Conservation (phyloP, 108 stramenopile species). For the Cyclotella cryptica region DNA sequence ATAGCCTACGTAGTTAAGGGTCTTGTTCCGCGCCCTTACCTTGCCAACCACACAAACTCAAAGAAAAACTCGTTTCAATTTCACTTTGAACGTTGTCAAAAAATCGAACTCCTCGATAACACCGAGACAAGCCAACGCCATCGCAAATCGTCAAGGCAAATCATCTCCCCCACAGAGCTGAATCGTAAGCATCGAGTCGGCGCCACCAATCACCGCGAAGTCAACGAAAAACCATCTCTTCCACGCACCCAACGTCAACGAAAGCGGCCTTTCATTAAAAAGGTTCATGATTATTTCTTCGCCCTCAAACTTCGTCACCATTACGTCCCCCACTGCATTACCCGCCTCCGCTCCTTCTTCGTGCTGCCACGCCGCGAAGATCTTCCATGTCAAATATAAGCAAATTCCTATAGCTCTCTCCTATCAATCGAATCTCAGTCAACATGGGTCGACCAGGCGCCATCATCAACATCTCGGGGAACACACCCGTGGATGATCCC, state of each 20-base stretch:
- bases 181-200: too few relatives aligned
- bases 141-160: too few relatives aligned
- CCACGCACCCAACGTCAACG: background rate
- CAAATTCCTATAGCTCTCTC: too few relatives aligned
- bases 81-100: too few relatives aligned
- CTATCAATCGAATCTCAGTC: conserved; percentile 27
- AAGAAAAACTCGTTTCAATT: too few relatives aligned
- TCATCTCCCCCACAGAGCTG: too few relatives aligned
- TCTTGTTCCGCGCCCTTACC: too few relatives aligned
- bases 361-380: conserved; percentile 23
- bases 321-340: background rate
- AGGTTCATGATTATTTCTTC: conserved; percentile 17
- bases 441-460: conserved; percentile 82
- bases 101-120: too few relatives aligned
- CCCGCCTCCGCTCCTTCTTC: conserved; percentile 24
- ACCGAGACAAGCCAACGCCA: too few relatives aligned
- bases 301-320: conserved; percentile 1
- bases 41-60: too few relatives aligned
- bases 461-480: conserved; percentile 91
- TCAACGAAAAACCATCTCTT: too few relatives aligned
- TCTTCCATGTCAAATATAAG: conserved; percentile 39
- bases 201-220: background rate
- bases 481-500: conserved; percentile 90
- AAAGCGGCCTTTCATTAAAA: background rate
- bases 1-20: too few relatives aligned